Base-by-base conservation (phyloP, 1,284 basidiomycete genomes). In the Takashimella koratensis region DNA sequence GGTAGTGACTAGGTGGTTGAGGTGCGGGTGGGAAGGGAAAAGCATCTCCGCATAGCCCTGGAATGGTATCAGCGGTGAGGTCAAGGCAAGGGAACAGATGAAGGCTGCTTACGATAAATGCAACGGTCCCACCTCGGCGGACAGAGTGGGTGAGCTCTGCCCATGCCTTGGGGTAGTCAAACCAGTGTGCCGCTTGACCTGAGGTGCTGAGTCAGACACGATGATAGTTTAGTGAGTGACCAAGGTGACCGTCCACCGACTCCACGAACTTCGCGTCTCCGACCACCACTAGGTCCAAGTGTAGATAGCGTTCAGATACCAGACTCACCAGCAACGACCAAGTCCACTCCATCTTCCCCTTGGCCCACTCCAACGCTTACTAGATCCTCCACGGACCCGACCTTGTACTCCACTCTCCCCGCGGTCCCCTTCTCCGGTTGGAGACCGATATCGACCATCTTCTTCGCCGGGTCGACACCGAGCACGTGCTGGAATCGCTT, bases 141-240 rank as follows among this genome's bases (percentile, higher is more conserved):
- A 92, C 73, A 3, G 87, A 79, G 2, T 86, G 79, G 2, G 79
- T 78, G 2, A 85, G 75, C 68, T 90, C 84, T 0, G 79, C 80
- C 87, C 90, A 93, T 5, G 86, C 78, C 56, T 79, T 81, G 3
- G 72, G 67, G 80, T 87, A 88, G 65, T 91, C 79, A 67, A 93
- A 93, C 90, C 90, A 93, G 69, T 95, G 90, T 0, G 85, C 84
- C 0, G 90, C 84, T 73, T 92, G 90, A 1, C 86, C 88, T 87
- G 56, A 2, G 41, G n/a, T n/a, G n/a, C n/a, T n/a, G n/a, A n/a
- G n/a, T n/a, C n/a, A n/a, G n/a, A n/a, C n/a, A n/a, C n/a, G n/a
- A n/a, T n/a, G n/a, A n/a, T n/a, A n/a, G n/a, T n/a, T n/a, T n/a
- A n/a, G n/a, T n/a, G n/a, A n/a, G n/a, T n/a, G n/a, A n/a, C n/a